Percentiles rank a stretch among this genome's conserved stretches.
These are phyloP conservation scores for Candida pseudofarinosa DNA, from an alignment of 805 yeast genomes.

Conservation along the genomic window DNA sequence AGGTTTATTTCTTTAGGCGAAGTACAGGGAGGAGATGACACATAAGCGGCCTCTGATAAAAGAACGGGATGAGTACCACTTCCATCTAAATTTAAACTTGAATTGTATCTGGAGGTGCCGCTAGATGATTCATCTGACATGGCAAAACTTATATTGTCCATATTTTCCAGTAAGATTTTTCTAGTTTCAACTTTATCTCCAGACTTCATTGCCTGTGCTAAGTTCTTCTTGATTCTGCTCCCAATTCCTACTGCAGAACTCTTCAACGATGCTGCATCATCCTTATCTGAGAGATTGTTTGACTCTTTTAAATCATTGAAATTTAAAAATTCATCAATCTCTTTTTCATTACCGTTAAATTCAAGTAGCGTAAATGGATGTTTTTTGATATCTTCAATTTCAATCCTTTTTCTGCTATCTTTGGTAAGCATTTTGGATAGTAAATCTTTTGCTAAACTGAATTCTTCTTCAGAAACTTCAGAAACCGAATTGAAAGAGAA, in stretches of 20 bases:
- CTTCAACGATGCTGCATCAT: constrained; percentile 64
- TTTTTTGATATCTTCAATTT: constrained; percentile 64
- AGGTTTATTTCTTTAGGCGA: not conserved
- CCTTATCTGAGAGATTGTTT: constrained; percentile 43
- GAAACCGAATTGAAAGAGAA: constrained; percentile 35
- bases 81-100: constrained; percentile 7
- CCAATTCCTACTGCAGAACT: constrained; percentile 84
- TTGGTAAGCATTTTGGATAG: constrained; percentile 60
- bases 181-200: constrained; percentile 21
- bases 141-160: constrained; percentile 23
- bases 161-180: constrained; percentile 16
- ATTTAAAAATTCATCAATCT: constrained; percentile 32
- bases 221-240: constrained; percentile 50
- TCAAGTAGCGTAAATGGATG: constrained; percentile 63
- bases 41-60: constrained; percentile 25
- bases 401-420: constrained; percentile 64
- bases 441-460: constrained; percentile 52
- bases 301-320: constrained; percentile 20
- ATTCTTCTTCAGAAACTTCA: constrained; percentile 40
- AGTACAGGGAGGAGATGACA: constrained; percentile 12
- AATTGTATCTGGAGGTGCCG: constrained; percentile 14
- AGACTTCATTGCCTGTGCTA: constrained; percentile 39
- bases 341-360: constrained; percentile 32
- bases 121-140: constrained; percentile 24
- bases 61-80: constrained; percentile 21